Evolutionary conservation across 257 asterid species (phyloP).

Genomic region (Solanum microdontum): DNA sequence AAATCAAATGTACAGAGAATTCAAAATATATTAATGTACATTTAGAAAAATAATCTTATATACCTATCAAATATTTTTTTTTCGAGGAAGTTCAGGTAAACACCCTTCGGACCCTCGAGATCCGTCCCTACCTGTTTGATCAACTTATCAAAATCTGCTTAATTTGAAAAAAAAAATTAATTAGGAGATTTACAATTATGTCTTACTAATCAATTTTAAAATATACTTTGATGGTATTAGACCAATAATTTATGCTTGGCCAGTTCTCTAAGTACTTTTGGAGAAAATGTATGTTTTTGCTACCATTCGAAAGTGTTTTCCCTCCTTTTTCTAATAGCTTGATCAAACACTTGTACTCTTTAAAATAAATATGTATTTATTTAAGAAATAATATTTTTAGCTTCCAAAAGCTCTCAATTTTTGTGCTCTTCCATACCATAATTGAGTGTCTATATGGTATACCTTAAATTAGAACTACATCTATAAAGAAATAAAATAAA

Average conservation of each 20-base stretch:
- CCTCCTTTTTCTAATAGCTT: not conserved
- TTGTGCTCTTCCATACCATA: not conserved
- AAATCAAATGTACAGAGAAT: not conserved
- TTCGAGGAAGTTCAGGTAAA: not conserved
- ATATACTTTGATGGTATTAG: not conserved
- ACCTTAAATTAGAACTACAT: not conserved
- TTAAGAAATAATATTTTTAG: fast-evolving
- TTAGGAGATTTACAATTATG: not conserved
- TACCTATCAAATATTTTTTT: not conserved
- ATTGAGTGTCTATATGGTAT: not conserved
- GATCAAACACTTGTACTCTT: not conserved
- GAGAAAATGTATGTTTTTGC: not conserved
- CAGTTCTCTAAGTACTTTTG: not conserved
- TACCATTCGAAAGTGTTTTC: not conserved
- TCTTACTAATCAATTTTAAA: not conserved
- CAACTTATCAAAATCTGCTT: not conserved
- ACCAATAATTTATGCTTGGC: not conserved
- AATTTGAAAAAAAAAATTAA: not conserved
- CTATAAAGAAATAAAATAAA: not conserved
- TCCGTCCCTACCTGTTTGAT: not conserved
- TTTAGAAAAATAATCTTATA: not conserved
- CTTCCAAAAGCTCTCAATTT: not conserved
- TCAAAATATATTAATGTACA: not conserved
- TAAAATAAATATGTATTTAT: not conserved
- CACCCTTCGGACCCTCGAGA: not conserved